Conservation (phyloP, 345 rosid genomes). For the Eucalyptus marginata region DNA sequence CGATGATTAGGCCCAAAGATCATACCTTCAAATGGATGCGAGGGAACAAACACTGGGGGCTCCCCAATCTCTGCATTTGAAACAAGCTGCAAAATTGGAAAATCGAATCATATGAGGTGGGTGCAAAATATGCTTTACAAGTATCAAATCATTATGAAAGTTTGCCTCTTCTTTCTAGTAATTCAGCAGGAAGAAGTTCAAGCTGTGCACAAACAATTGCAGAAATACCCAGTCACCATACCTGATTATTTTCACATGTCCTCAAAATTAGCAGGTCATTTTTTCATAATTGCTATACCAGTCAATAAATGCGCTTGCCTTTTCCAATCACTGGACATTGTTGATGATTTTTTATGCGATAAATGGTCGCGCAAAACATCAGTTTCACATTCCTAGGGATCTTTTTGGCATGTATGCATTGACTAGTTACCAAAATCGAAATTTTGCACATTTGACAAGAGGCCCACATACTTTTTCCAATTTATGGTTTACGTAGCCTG, state of each 20-base stretch:
- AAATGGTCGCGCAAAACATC: neutral
- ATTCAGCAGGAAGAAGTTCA: neutral
- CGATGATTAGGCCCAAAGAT: neutral
- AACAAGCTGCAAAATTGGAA: conserved; percentile 27
- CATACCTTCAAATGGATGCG: conserved; percentile 41
- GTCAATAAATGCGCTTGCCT: neutral
- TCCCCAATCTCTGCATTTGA: conserved; percentile 40
- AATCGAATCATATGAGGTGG: neutral
- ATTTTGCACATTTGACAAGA: neutral
- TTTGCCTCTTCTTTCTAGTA: neutral
- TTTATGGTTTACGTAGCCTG: neutral
- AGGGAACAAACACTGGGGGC: conserved; percentile 37
- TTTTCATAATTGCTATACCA: neutral
- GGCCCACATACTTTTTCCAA: neutral
- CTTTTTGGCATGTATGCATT: neutral
- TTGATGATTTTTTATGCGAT: neutral
- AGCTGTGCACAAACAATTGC: neutral
- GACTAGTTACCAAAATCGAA: neutral
- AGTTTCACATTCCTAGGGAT: neutral
- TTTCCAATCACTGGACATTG: neutral
- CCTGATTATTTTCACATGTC: neutral
- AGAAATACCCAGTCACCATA: neutral
- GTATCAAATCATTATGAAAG: neutral
- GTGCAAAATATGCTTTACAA: neutral
- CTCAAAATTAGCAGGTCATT: neutral